Evolutionary conservation across 1,284 basidiomycete species (phyloP).

Genomic region (Exobasidium rhododendri): DNA sequence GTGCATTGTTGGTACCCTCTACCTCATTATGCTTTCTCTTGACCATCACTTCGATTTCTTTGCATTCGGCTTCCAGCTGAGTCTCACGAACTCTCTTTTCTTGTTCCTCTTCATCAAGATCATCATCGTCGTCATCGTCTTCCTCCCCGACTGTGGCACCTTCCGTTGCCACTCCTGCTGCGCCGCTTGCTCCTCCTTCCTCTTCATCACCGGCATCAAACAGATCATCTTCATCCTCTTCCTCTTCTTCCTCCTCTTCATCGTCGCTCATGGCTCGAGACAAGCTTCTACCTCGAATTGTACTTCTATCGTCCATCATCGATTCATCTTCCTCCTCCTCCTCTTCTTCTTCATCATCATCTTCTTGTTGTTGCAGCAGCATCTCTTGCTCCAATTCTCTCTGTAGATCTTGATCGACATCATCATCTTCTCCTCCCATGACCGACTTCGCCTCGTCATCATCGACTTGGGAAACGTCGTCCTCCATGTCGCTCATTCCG

Average conservation of each 20-base stretch:
- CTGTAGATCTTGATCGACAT: slow-evolving; percentile 58
- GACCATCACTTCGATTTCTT: slow-evolving; percentile 51
- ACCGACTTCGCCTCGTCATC: slow-evolving; percentile 59
- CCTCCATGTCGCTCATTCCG: slow-evolving; percentile 53
- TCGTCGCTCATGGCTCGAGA: slow-evolving; percentile 28
- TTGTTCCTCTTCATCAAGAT: slow-evolving; percentile 56
- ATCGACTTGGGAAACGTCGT: slow-evolving; percentile 44
- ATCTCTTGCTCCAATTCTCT: slow-evolving; percentile 58
- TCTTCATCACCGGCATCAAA: slow-evolving; percentile 39
- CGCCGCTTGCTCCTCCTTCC: slow-evolving; percentile 43
- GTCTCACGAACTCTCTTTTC: slow-evolving; percentile 49
- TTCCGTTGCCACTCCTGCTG: slow-evolving; percentile 6
- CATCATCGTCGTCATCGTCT: slow-evolving; percentile 70
- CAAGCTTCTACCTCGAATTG: slow-evolving; percentile 35
- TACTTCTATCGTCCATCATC: not conserved
- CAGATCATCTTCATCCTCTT: slow-evolving; percentile 48
- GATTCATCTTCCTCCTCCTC: slow-evolving; percentile 24
- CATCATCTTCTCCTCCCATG: slow-evolving; percentile 56
- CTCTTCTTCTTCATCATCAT: slow-evolving; percentile 62
- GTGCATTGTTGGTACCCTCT: slow-evolving; percentile 46
- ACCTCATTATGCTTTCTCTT: slow-evolving; percentile 49
- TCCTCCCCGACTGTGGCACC: slow-evolving; percentile 68
- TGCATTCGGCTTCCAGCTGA: slow-evolving; percentile 51
- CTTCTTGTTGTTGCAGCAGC: slow-evolving; percentile 58
- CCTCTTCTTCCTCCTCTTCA: slow-evolving; percentile 41